A percentile compares a stretch with the other conserved stretches of the same genome.
phyloP scores from a whole-genome alignment of 495 filamentous ascomycete genomes.

The Hyaloscypha finlandica region DNA sequence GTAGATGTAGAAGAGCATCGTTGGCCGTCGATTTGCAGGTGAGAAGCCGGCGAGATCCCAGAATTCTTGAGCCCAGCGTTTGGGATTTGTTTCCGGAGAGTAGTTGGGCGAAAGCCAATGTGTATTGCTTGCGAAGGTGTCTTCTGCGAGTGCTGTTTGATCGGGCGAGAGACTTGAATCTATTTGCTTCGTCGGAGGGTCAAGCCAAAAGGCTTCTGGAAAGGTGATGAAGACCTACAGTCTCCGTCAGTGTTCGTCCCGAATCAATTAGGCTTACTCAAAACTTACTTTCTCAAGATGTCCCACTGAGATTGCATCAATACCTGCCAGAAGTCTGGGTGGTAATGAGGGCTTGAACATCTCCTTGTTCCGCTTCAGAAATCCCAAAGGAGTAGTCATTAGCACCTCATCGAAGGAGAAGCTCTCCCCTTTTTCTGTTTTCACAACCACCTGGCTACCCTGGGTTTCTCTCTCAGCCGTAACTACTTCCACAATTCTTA shows the following conservation, averaged over 20 bases:
- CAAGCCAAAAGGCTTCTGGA: constrained; percentile 59
- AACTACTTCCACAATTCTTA: constrained; percentile 54
- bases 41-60: constrained; percentile 74
- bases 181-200: constrained; percentile 28
- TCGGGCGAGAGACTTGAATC: constrained; percentile 11
- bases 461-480: constrained; percentile 31
- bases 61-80: constrained; percentile 73
- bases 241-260: background rate
- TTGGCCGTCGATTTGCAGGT: constrained; percentile 63
- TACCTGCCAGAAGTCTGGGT: constrained; percentile 64
- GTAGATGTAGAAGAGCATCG: constrained; percentile 87
- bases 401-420: constrained; percentile 81
- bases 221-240: constrained; percentile 77
- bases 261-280: background rate
- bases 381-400: constrained; percentile 81
- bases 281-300: constrained; percentile 73
- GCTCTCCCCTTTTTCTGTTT: constrained; percentile 52
- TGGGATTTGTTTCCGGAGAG: constrained; percentile 59
- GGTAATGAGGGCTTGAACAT: constrained; percentile 73
- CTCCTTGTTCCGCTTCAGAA: constrained; percentile 73
- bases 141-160: background rate
- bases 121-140: constrained; percentile 54
- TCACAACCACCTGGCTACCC: constrained; percentile 49
- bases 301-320: constrained; percentile 78
- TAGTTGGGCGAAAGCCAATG: constrained; percentile 66